phyloP scores from a whole-genome alignment of 164 flowering plant species.

The Cinnamomum chago region DNA sequence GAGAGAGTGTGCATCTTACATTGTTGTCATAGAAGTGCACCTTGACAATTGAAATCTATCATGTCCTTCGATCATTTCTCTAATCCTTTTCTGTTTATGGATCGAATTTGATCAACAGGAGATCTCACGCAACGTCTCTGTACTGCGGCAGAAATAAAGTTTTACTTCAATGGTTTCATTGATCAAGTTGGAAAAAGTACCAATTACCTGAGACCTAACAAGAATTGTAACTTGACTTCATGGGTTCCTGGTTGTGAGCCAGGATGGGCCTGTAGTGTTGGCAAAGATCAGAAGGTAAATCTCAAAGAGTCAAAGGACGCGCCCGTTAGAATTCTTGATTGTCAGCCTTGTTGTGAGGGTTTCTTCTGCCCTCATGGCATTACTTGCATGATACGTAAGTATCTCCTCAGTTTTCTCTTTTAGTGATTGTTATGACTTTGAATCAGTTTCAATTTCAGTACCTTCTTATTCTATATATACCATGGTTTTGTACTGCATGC shows the following conservation, averaged over 20 bases:
- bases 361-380: constrained; percentile 90
- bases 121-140: constrained; percentile 61
- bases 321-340: constrained; percentile 49
- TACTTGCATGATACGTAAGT: constrained; percentile 98
- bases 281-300: constrained; percentile 36
- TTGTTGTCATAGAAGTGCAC: no score
- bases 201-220: constrained; percentile 59
- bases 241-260: constrained; percentile 96
- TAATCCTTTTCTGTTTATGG: neutral
- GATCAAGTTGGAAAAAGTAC: constrained; percentile 30
- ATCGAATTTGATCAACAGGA: constrained; percentile 26
- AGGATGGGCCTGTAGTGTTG: constrained; percentile 84
- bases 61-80: no score
- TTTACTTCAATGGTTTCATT: constrained; percentile 49
- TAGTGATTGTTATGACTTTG: no score
- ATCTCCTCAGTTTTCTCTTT: neutral
- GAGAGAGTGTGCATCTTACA: no score
- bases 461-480: no score
- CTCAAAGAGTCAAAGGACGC: constrained; percentile 38
- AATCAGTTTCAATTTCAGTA: no score
- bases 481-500: no score
- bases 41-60: no score
- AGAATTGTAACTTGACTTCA: constrained; percentile 71
- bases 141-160: constrained; percentile 79
- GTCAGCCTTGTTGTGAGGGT: constrained; percentile 85